Evolutionary conservation across 148 eudicot species (phyloP).

Genomic region (Camellia granthamiana): DNA sequence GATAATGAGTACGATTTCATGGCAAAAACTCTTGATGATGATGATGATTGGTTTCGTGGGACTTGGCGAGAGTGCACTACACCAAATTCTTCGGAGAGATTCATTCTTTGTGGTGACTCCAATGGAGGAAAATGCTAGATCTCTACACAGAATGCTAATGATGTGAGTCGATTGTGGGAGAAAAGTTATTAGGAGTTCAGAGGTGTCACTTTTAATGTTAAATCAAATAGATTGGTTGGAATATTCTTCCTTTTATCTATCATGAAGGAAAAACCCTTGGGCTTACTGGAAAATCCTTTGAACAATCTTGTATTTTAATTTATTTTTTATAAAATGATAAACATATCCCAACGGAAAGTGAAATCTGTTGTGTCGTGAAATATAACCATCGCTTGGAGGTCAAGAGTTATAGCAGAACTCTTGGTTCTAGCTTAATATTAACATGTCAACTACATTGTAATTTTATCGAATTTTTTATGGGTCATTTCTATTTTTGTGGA

Average conservation of each 20-base stretch:
- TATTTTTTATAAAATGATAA: background rate
- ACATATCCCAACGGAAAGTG: background rate
- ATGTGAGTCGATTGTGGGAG: background rate
- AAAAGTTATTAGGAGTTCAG: background rate
- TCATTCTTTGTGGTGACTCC: background rate
- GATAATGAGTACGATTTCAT: background rate
- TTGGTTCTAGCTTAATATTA: background rate
- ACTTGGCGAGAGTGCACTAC: background rate
- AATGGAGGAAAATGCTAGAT: background rate
- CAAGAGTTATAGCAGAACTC: background rate
- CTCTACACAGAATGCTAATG: background rate
- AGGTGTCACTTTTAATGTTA: slow-evolving; percentile 1
- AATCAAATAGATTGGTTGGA: slow-evolving; percentile 9
- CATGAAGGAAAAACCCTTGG: background rate
- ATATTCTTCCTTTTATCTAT: background rate
- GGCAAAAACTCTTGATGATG: background rate
- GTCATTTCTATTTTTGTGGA: background rate
- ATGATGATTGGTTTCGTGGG: slow-evolving; percentile 1
- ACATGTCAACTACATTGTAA: background rate
- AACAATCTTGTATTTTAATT: background rate
- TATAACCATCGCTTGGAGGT: background rate
- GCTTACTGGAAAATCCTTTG: background rate
- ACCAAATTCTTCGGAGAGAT: background rate
- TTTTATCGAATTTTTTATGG: background rate
- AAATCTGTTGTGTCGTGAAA: background rate